Evolutionary conservation across 2,329 filamentous ascomycete genomes (phyloP), one percentile per base, ranked within the genome.

Genomic region (Monosporascus sp.): DNA sequence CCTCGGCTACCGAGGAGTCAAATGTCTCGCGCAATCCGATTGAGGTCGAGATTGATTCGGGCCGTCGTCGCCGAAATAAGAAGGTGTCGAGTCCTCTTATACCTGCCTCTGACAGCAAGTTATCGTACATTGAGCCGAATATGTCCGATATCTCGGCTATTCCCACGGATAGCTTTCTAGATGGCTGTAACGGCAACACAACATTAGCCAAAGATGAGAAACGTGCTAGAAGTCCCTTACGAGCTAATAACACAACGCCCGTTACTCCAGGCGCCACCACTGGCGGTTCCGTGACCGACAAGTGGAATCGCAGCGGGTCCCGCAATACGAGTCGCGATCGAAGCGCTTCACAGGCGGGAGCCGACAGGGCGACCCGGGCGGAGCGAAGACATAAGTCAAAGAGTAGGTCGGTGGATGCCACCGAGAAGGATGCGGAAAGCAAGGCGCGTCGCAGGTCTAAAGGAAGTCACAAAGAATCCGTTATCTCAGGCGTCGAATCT

Each of bases 81-180:
- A 69, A 69, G 53, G 61, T 59, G 40, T 88, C 81, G 72, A 96
- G 79, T 58, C 93, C 72, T 70, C 81, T 80, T 65, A 86, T 82
- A 56, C 83, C 77, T 63, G 78, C 71, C 48, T 76, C 68, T 72
- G 84, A 73, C 72, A 80, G 67, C 78, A 86, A 72, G 64, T 70
- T 70, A 20, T 81, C 73, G 66, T 83, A 70, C 51, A 91, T 88
- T 67, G 74, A 85, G 48, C 79, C 83, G 14, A 84, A 83, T 60
- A 77, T 85, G 49, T 97, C 93, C 3, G 93, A 97, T 65, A 89
- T 97, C 49, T 97, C 93, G 76, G 70, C 89, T 78, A 84, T 84
- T 50, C 81, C 81, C 14, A 78, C 78, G 19, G 79, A 85, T 64
- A 84, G 81, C 64, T 84, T 85, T 55, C 71, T 85, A 7, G 81